A percentile compares a stretch with the other conserved stretches of the same genome.
Conservation (phyloP, 208 protist genomes). For the Crithidia brevicula region DNA sequence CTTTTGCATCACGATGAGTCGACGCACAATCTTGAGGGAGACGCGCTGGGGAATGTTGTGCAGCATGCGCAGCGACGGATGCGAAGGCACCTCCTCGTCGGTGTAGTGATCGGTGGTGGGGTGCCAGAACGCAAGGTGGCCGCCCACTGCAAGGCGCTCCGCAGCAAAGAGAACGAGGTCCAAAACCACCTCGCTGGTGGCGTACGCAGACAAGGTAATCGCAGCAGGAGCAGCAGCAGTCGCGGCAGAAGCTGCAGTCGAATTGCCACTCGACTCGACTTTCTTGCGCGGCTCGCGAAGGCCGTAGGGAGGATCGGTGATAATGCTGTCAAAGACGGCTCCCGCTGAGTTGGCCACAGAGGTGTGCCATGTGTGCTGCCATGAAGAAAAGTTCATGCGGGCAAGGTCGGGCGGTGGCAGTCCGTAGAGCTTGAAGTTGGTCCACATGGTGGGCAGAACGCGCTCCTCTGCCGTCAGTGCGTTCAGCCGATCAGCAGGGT, state of each 20-base stretch:
- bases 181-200: slow-evolving; percentile 74
- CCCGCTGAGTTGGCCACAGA: slow-evolving; percentile 1
- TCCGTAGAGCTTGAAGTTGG: slow-evolving; percentile 92
- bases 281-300: slow-evolving; percentile 80
- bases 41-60: slow-evolving; percentile 83
- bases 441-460: slow-evolving; percentile 53
- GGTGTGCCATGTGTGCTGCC: slow-evolving; percentile 39
- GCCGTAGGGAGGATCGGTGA: slow-evolving; percentile 94
- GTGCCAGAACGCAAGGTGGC: slow-evolving; percentile 94
- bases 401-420: slow-evolving; percentile 75
- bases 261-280: slow-evolving; percentile 15
- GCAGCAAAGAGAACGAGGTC: slow-evolving; percentile 95
- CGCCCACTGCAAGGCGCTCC: slow-evolving; percentile 80
- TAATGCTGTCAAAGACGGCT: slow-evolving; percentile 91
- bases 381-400: slow-evolving; percentile 85
- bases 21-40: slow-evolving; percentile 81
- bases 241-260: background rate
- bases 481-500: slow-evolving; percentile 34
- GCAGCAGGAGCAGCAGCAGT: background rate
- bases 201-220: slow-evolving; percentile 27
- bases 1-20: slow-evolving; percentile 76
- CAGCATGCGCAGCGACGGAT: slow-evolving; percentile 89
- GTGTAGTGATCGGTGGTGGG: slow-evolving; percentile 92
- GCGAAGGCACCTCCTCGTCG: slow-evolving; percentile 87
- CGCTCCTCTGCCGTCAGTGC: slow-evolving; percentile 48